Percentiles rank a stretch among this genome's conserved stretches.
phyloP scores from a whole-genome alignment of 2,329 filamentous ascomycete genomes.

The Colletotrichum truncatum region DNA sequence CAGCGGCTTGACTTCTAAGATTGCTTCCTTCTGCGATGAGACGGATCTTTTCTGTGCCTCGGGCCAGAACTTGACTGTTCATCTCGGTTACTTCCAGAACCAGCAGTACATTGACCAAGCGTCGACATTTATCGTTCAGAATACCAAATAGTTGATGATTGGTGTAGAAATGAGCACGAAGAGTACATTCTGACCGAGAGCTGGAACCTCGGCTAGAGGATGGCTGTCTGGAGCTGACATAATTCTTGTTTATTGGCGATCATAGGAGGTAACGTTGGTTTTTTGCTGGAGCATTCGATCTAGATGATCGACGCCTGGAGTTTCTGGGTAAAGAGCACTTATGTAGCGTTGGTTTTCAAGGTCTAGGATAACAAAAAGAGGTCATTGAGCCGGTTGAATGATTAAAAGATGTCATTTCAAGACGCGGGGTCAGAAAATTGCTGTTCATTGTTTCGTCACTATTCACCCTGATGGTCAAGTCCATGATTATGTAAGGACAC shows the following conservation, averaged over 20 bases:
- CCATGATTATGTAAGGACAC: too few species aligned
- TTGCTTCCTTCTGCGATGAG: slow-evolving; percentile 25
- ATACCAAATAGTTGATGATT: background rate
- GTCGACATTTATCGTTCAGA: background rate
- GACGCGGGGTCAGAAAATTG: too few species aligned
- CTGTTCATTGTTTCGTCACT: too few species aligned
- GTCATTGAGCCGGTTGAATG: background rate
- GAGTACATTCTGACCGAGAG: background rate
- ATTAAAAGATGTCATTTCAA: background rate
- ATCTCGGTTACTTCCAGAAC: slow-evolving; percentile 26
- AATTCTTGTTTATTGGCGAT: background rate
- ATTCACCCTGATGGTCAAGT: too few species aligned
- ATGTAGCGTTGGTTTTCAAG: background rate
- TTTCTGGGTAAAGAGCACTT: slow-evolving; percentile 1
- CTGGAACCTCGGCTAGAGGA: background rate
- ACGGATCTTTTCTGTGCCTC: slow-evolving; percentile 24
- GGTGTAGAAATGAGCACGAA: too few species aligned
- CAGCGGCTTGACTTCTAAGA: background rate
- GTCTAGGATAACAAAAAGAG: background rate
- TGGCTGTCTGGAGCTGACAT: background rate
- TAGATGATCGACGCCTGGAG: slow-evolving; percentile 18
- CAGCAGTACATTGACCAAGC: slow-evolving; percentile 11
- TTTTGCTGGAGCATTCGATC: slow-evolving; percentile 8
- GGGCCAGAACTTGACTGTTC: slow-evolving; percentile 22
- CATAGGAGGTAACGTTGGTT: background rate